phyloP scores from a whole-genome alignment of 805 yeast genomes.

The Metschnikowia lachancei region DNA sequence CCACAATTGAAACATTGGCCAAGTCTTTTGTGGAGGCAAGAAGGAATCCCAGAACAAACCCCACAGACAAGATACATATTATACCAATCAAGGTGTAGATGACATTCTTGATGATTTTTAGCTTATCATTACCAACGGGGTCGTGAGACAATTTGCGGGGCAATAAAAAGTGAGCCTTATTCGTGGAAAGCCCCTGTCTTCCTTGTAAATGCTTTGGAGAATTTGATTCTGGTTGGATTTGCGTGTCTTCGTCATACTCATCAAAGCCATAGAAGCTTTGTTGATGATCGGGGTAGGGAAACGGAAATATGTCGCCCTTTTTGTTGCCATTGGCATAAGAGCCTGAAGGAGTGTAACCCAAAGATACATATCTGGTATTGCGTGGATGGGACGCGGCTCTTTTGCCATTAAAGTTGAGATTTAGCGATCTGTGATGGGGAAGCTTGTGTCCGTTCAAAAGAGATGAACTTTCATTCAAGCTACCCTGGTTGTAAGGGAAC shows the following conservation, averaged over 20 bases:
- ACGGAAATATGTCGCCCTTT: slow-evolving; percentile 31
- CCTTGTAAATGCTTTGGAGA: slow-evolving; percentile 10
- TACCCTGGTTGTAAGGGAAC: slow-evolving; percentile 33
- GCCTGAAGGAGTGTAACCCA: slow-evolving; percentile 30
- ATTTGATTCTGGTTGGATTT: slow-evolving; percentile 10
- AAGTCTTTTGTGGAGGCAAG: slow-evolving; percentile 85
- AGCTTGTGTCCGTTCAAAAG: slow-evolving; percentile 27
- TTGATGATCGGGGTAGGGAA: slow-evolving; percentile 32
- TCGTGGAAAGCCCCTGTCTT: slow-evolving; percentile 23
- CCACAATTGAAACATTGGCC: slow-evolving; percentile 56
- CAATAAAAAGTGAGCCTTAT: slow-evolving; percentile 26
- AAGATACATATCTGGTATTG: slow-evolving; percentile 36
- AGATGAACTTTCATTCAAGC: slow-evolving; percentile 33
- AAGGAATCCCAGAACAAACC: slow-evolving; percentile 79
- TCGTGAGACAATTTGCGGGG: slow-evolving; percentile 30
- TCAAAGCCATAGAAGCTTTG: slow-evolving; percentile 38
- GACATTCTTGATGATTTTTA: slow-evolving; percentile 30
- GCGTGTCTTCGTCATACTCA: slow-evolving; percentile 38
- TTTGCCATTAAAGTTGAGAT: slow-evolving; percentile 30
- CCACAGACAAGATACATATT: slow-evolving; percentile 57
- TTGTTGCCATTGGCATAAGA: slow-evolving; percentile 7
- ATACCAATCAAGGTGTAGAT: slow-evolving; percentile 46
- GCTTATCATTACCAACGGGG: slow-evolving; percentile 10
- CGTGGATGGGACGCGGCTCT: slow-evolving; percentile 22
- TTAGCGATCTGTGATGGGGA: slow-evolving; percentile 43